A percentile compares a stretch with the other conserved stretches of the same genome.
Evolutionary conservation across 257 asterid genomes (phyloP).

Genomic region (Anisodus tanguticus): DNA sequence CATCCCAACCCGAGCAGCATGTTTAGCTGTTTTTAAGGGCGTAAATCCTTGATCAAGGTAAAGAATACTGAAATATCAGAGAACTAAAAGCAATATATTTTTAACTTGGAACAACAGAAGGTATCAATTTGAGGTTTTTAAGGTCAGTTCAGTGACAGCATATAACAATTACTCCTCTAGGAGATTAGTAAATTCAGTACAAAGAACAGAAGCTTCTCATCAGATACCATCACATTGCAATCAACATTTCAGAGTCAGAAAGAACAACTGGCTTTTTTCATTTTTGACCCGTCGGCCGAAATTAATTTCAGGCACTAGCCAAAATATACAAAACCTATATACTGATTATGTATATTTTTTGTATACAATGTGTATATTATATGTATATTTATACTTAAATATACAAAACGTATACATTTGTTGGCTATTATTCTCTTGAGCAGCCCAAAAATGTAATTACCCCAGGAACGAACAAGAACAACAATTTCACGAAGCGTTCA

Average conservation of each 20-base stretch:
- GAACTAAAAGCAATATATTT: background rate
- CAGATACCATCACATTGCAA: background rate
- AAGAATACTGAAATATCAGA: too few relatives aligned
- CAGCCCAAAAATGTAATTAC: too few relatives aligned
- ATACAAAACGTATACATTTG: too few relatives aligned
- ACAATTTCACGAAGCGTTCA: background rate
- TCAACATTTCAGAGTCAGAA: background rate
- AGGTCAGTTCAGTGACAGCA: conserved; percentile 3
- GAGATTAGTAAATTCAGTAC: background rate
- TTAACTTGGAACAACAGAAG: background rate
- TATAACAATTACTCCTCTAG: background rate
- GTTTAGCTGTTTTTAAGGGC: background rate
- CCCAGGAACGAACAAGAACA: too few relatives aligned
- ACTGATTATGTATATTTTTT: too few relatives aligned
- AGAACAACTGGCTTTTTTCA: background rate
- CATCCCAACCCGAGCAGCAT: background rate
- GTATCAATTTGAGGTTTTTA: background rate
- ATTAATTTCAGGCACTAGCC: too few relatives aligned
- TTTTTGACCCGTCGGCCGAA: too few relatives aligned
- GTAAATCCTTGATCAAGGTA: background rate
- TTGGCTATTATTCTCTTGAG: too few relatives aligned
- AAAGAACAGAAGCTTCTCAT: background rate
- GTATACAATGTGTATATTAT: too few relatives aligned
- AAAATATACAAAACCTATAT: too few relatives aligned
- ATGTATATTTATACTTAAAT: too few relatives aligned